These are phyloP conservation scores for Naumovozyma castellii DNA, from an alignment of 805 yeast genomes.

Conservation along the genomic window DNA sequence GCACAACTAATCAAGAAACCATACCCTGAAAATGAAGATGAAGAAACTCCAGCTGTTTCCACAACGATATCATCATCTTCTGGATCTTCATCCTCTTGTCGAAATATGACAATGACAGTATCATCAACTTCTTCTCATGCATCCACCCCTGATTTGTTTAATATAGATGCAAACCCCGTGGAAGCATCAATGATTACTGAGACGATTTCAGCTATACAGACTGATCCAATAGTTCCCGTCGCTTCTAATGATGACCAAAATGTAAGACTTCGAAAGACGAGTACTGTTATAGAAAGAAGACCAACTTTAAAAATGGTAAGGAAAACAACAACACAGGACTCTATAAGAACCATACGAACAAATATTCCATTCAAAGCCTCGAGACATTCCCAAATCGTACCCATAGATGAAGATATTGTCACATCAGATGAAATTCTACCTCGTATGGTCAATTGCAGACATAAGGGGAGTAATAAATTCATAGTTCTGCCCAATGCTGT, in stretches of 20 bases:
- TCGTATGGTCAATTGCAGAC: too few species aligned
- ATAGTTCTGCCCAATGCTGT: too few species aligned
- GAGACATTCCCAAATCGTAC: conserved; percentile 29
- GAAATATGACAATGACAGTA: neutral
- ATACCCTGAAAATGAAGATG: neutral
- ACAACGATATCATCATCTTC: neutral
- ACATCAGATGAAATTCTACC: too few species aligned
- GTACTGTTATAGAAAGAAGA: neutral
- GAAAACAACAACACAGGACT: conserved; percentile 8
- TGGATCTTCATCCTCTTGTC: neutral
- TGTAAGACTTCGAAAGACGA: neutral
- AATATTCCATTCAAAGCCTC: conserved; percentile 28
- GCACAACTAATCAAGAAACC: neutral
- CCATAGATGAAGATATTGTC: conserved; percentile 17
- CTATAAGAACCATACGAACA: conserved; percentile 10
- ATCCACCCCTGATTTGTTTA: neutral
- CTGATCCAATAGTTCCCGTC: too few species aligned
- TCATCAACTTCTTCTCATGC: neutral
- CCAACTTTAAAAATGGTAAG: neutral
- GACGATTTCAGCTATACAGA: too few species aligned
- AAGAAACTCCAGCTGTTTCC: neutral
- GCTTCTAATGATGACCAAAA: too few species aligned
- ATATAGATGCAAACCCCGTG: neutral
- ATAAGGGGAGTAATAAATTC: too few species aligned
- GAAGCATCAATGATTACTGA: too few species aligned